Evolutionary conservation across 257 asterid species (phyloP).

Genomic region (Paulownia fortunei): DNA sequence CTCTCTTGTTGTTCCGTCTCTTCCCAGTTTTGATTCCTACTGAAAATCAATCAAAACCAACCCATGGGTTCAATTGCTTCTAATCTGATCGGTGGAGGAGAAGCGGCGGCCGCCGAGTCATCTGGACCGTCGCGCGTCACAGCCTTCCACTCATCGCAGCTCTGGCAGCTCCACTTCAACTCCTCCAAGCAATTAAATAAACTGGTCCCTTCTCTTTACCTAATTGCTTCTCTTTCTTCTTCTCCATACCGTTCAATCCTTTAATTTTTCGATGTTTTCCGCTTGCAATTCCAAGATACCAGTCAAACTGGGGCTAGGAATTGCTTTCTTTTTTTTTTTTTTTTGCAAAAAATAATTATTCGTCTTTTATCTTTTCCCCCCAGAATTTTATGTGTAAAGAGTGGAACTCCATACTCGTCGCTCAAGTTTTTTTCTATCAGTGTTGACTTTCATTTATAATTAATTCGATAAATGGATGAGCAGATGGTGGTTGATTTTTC

Average conservation of each 20-base stretch:
- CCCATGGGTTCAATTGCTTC: conserved; percentile 54
- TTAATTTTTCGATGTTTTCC: too few relatives aligned
- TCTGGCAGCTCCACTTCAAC: conserved; percentile 82
- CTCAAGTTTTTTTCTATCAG: too few relatives aligned
- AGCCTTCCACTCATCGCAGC: conserved; percentile 65
- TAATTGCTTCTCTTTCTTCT: background rate
- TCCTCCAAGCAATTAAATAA: conserved; percentile 67
- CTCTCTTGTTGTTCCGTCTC: too few relatives aligned
- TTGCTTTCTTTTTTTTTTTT: too few relatives aligned
- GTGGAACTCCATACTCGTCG: background rate
- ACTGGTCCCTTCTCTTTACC: conserved; percentile 44
- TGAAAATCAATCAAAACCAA: too few relatives aligned
- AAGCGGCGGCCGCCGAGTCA: conserved; percentile 37
- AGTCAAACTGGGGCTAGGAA: background rate
- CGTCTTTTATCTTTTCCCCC: background rate
- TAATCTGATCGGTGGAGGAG: conserved; percentile 42
- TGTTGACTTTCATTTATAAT: too few relatives aligned
- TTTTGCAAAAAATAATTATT: background rate
- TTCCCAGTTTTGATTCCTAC: too few relatives aligned
- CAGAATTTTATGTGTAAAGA: background rate
- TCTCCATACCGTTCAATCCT: too few relatives aligned
- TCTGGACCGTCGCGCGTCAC: conserved; percentile 67
- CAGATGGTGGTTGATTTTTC: conserved; percentile 85
- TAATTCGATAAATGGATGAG: background rate
- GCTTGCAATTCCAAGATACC: background rate